These are phyloP conservation scores for Crassisporium funariophilum DNA, from an alignment of 768 basidiomycete genomes.

Conservation along the genomic window DNA sequence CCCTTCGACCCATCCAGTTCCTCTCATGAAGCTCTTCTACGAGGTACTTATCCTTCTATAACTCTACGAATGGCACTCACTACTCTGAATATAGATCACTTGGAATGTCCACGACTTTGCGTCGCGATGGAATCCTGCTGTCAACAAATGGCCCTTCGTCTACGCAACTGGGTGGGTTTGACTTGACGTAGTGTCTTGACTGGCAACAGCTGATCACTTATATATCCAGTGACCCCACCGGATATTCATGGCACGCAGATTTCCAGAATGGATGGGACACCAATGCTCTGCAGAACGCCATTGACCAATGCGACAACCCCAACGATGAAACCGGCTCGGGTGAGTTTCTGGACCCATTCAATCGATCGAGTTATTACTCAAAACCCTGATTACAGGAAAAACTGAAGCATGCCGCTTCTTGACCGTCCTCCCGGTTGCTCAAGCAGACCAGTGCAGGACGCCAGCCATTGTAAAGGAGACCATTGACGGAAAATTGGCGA, in stretches of 20 bases:
- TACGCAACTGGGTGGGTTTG: constrained; percentile 43
- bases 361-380: too few species aligned
- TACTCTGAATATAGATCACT: constrained; percentile 27
- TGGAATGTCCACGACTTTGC: constrained; percentile 39
- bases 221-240: constrained; percentile 54
- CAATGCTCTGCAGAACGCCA: constrained; percentile 45
- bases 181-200: neutral
- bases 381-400: too few species aligned
- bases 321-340: constrained; percentile 36
- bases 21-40: constrained; percentile 42
- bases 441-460: constrained; percentile 34
- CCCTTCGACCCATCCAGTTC: constrained; percentile 37
- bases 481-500: constrained; percentile 23
- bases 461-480: constrained; percentile 31
- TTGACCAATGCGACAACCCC: constrained; percentile 46
- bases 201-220: neutral
- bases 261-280: constrained; percentile 56
- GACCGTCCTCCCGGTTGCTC: constrained; percentile 28
- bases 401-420: constrained; percentile 43
- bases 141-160: constrained; percentile 43
- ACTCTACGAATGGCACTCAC: neutral
- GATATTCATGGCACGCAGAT: constrained; percentile 49
- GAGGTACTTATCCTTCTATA: too few species aligned
- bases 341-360: too few species aligned
- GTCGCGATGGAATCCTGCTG: constrained; percentile 35